phyloP scores from a whole-genome alignment of 2,329 filamentous ascomycete species.

The Neonectria ditissima region DNA sequence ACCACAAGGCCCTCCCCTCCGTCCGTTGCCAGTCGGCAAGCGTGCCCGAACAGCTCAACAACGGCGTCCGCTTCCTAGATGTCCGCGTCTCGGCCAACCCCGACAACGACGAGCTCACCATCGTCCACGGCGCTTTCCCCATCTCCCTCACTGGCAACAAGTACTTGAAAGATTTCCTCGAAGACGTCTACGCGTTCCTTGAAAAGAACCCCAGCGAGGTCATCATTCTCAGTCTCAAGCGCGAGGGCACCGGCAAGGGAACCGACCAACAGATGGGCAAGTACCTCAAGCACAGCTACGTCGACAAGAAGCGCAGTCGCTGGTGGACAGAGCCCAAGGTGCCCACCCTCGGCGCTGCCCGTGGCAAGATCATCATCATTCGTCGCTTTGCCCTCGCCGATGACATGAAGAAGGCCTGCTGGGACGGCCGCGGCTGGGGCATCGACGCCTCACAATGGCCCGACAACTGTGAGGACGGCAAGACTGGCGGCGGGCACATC shows the following conservation, averaged over 20 bases:
- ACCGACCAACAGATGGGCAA: constrained; percentile 83
- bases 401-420: constrained; percentile 60
- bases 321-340: constrained; percentile 87
- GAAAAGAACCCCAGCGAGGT: constrained; percentile 82
- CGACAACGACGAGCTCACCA: constrained; percentile 74
- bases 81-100: constrained; percentile 74
- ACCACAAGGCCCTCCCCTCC: constrained; percentile 85
- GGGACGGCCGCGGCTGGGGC: constrained; percentile 65
- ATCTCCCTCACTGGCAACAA: constrained; percentile 85
- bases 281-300: constrained; percentile 80
- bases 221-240: constrained; percentile 88
- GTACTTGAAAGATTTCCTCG: constrained; percentile 79
- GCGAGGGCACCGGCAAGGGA: constrained; percentile 85
- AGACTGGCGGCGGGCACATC: constrained; percentile 76
- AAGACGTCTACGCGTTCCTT: constrained; percentile 80
- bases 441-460: constrained; percentile 79
- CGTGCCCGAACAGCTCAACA: constrained; percentile 81
- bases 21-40: constrained; percentile 91
- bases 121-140: constrained; percentile 93
- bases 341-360: constrained; percentile 80
- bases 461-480: constrained; percentile 86
- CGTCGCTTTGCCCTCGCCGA: constrained; percentile 80
- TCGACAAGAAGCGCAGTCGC: constrained; percentile 62
- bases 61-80: constrained; percentile 95
- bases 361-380: constrained; percentile 86